Evolutionary conservation across 768 basidiomycete species (phyloP).

Genomic region (Butyriboletus loyo): DNA sequence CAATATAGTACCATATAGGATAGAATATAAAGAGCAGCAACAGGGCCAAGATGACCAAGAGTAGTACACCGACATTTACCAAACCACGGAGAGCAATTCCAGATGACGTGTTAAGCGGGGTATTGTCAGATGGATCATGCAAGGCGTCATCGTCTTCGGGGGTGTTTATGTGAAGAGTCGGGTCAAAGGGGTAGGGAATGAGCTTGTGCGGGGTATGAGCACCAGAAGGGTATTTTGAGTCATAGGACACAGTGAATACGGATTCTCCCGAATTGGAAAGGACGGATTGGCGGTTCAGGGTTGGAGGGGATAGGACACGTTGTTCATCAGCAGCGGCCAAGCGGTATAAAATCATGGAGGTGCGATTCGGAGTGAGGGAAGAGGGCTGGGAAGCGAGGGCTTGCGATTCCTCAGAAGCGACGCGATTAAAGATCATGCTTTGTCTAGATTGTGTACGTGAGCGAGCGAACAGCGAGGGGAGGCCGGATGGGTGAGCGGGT

Average conservation of each 20-base stretch:
- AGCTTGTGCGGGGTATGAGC: slow-evolving; percentile 35
- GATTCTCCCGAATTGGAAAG: slow-evolving; percentile 54
- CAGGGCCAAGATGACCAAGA: slow-evolving; percentile 58
- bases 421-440: slow-evolving; percentile 41
- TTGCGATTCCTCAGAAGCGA: slow-evolving; percentile 45
- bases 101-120: slow-evolving; percentile 21
- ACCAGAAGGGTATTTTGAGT: slow-evolving; percentile 65
- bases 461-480: slow-evolving; percentile 20
- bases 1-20: slow-evolving; percentile 52
- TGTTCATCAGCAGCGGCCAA: slow-evolving; percentile 40
- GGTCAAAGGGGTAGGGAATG: slow-evolving; percentile 72
- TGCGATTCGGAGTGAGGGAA: slow-evolving; percentile 32
- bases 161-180: slow-evolving; percentile 51
- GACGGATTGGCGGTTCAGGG: slow-evolving; percentile 39
- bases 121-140: slow-evolving; percentile 54
- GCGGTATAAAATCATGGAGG: slow-evolving; percentile 69
- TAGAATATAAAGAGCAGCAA: slow-evolving; percentile 79
- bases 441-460: slow-evolving; percentile 40
- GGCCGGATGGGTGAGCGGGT: slow-evolving; percentile 12
- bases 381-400: slow-evolving; percentile 33
- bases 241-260: slow-evolving; percentile 44
- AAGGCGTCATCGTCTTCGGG: slow-evolving; percentile 74
- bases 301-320: slow-evolving; percentile 35
- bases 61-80: slow-evolving; percentile 66
- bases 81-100: slow-evolving; percentile 47